Evolutionary conservation across 495 filamentous ascomycete genomes (phyloP), one percentile per base, ranked within the genome.

Genomic region (Penicillium pulvis): DNA sequence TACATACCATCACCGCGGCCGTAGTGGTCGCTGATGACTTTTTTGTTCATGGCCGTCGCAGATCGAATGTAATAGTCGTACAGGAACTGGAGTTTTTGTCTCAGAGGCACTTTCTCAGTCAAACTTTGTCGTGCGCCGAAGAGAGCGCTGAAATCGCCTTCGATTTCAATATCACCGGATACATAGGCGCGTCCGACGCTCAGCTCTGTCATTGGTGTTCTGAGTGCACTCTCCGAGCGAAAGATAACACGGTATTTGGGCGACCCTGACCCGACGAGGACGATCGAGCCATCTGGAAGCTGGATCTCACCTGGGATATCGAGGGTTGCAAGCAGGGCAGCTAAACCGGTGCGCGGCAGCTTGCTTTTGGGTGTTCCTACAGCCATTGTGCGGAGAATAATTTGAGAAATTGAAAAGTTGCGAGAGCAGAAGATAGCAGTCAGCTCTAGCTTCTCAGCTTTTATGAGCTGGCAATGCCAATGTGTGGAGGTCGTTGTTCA

Each of bases 11-110:
- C 60, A 19, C 53, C 54, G 19, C 57, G 56, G 19, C 50, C 53
- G 16, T 63, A 66, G 46, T 66, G 63, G 1, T 63, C 57, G 6
- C 56, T 53, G 12, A 66, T 57, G 1, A 56, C 52, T 36, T 66
- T 45, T 17, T 42, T 26, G 11, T 59, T 63, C 56, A 63, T 63
- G 9, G 45, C 54, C 4, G 60, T 66, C 10, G 50, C 41, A 10
- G 53, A 41, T 12, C 60, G 54, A 6, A 64, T 28, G 28, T 7
- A 6, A 24, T 53, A 67, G 43, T 64, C 57, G 28, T 61, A 59
- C 17, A 59, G 6, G 14, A 63, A 63, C 17, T 63, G 61, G 2
- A 63, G 8, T 26, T 59, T 56, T 17, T 63, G 57, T 24, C 56
- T 47, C 10, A 63, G 24, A 4, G 61, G 61, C 14, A 63, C 48